Conservation (phyloP, 2,329 filamentous ascomycete genomes). For the Colletotrichum graminicola region DNA sequence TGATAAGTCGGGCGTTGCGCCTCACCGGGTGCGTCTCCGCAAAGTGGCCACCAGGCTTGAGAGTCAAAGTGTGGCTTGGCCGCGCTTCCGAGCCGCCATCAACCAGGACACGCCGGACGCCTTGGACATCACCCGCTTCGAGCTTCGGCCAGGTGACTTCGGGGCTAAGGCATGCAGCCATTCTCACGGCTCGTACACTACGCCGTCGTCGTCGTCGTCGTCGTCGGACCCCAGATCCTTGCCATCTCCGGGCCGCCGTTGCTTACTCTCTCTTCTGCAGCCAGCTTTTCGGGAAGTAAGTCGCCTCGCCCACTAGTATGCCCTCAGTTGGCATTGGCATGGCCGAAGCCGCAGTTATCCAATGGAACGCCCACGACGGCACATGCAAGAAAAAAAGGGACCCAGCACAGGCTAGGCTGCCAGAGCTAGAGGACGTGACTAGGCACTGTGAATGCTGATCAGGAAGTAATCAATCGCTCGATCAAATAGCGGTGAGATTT, state of each 20-base stretch:
- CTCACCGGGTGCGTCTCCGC: not conserved
- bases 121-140: constrained; percentile 8
- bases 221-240: not conserved
- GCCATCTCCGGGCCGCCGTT: constrained; percentile 21
- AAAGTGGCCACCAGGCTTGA: not conserved
- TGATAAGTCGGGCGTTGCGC: constrained; percentile 8
- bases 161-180: constrained; percentile 22
- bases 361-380: not conserved
- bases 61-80: constrained; percentile 16
- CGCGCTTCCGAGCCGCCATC: not conserved
- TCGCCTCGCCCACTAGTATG: constrained; percentile 1
- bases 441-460: constrained; percentile 14
- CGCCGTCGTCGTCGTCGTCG: not conserved
- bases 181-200: not conserved
- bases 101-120: constrained; percentile 9
- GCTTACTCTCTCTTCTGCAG: not conserved
- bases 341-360: not conserved
- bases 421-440: constrained; percentile 6
- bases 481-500: constrained; percentile 37
- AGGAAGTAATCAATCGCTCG: not conserved
- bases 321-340: not conserved
- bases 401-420: not conserved
- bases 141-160: constrained; percentile 20
- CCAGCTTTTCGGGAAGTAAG: constrained; percentile 15
- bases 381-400: not conserved